Evolutionary conservation across 2,329 filamentous ascomycete genomes (phyloP), one percentile per base, ranked within the genome.

Genomic region (Emmonsiellopsis sp.): DNA sequence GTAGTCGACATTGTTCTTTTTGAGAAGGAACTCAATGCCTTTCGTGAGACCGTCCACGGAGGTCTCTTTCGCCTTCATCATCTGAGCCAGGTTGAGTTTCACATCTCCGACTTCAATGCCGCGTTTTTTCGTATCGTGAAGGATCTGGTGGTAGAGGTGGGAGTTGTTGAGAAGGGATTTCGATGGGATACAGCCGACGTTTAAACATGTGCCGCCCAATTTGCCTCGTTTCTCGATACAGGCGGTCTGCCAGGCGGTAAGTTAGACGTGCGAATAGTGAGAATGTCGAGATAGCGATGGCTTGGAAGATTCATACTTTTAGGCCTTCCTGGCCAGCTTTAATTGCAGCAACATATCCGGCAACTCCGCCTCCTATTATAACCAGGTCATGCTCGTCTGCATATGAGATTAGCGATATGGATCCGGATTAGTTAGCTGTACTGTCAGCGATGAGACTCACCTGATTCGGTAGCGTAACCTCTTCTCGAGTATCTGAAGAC

Each of bases 111-210:
- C 93, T 69, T 97, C 92, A 71, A 98, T 98, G 70, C 93, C 93
- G 71, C 93, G 89, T 75, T 87, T 84, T 78, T 96, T 95, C 62
- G 90, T 92, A 79, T 98, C 93, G 78, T 98, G 92, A 57, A 94
- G 83, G 68, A 96, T 87, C 76, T 91, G 87, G 79, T 97, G 92
- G 80, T 97, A 97, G 57, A 97, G 82, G 74, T 96, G 90, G 65
- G 93, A 96, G 81, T 97, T 97, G 85, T 97, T 98, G 73, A 98
- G 88, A 63, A 98, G 89, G 59, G 93, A 96, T 78, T 98, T 98
- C 61, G 93, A 98, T 62, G 93, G 93, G 70, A 98, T 98, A 78
- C 93, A 98, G 76, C 93, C 93, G 68, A 98, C 93, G 73, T 98
- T 98, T 67, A 98, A 79, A 79, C 93, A 98, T 67, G 93, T 98